These are phyloP conservation scores for Russula abietina DNA, from an alignment of 768 basidiomycete genomes.

Conservation along the genomic window DNA sequence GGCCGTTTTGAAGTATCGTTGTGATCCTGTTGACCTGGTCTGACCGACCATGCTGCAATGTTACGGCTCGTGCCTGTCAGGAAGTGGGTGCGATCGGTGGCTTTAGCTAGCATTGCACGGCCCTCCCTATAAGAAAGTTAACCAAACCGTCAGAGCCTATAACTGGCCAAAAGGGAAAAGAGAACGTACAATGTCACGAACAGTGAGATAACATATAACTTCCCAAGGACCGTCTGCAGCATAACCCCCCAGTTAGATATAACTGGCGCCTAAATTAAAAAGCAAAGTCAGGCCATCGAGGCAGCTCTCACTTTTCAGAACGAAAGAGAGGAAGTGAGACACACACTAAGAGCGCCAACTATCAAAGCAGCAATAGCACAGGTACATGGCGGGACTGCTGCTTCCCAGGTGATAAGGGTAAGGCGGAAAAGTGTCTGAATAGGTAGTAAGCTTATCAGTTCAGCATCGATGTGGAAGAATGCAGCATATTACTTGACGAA, in stretches of 20 bases:
- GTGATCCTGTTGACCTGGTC: background rate
- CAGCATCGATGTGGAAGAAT: background rate
- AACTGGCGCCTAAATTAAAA: constrained; percentile 15
- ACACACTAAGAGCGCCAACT: constrained; percentile 14
- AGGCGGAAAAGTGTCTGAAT: constrained; percentile 18
- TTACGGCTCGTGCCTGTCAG: background rate
- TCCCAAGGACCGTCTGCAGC: constrained; percentile 29
- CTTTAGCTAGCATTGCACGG: constrained; percentile 1
- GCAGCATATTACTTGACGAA: constrained; percentile 3
- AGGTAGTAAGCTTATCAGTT: background rate
- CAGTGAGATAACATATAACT: constrained; percentile 31
- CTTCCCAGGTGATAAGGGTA: constrained; percentile 29
- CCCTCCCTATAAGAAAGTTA: constrained; percentile 4
- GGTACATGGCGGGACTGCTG: constrained; percentile 28
- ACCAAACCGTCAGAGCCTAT: background rate
- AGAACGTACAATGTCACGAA: constrained; percentile 29
- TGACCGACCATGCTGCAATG: background rate
- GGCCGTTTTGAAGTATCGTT: background rate
- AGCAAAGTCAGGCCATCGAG: background rate
- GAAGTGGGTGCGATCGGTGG: constrained; percentile 4
- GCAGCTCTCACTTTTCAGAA: background rate
- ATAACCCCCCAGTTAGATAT: constrained; percentile 28
- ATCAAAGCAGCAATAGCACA: constrained; percentile 28
- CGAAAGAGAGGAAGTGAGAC: background rate
- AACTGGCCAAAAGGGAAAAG: background rate